These are phyloP conservation scores for Fusarium sp. DNA, from an alignment of 2,329 filamentous ascomycete species.

Conservation along the genomic window DNA sequence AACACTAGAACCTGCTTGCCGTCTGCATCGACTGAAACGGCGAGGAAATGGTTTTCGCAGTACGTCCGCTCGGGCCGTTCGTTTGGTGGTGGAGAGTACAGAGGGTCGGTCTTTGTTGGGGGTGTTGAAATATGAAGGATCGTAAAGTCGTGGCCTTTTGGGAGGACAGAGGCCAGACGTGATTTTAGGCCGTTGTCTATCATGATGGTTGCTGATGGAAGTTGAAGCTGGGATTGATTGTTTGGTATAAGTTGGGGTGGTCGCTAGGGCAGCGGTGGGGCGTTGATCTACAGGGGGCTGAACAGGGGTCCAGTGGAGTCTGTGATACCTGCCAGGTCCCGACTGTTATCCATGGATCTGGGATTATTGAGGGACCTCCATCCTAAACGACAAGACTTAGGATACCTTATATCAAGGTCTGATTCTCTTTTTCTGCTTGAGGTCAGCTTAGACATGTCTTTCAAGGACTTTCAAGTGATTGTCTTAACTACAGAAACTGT, in stretches of 20 bases:
- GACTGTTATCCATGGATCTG: not conserved
- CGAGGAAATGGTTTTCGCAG: conserved; percentile 83
- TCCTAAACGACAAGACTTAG: no score
- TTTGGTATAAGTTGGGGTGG: conserved; percentile 17
- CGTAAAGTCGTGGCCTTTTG: conserved; percentile 67
- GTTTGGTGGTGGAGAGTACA: conserved; percentile 82
- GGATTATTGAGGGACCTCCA: not conserved
- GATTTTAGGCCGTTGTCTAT: conserved; percentile 16
- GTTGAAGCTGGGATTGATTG: not conserved
- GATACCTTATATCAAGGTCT: no score
- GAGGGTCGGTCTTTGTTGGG: conserved; percentile 76
- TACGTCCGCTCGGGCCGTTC: conserved; percentile 80
- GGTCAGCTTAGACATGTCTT: no score
- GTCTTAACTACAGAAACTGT: no score
- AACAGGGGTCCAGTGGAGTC: not conserved
- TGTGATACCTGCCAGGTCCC: not conserved
- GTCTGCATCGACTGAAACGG: conserved; percentile 58
- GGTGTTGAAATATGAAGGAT: conserved; percentile 90
- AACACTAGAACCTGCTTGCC: conserved; percentile 74
- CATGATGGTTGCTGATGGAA: conserved; percentile 20
- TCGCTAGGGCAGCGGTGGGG: conserved; percentile 32
- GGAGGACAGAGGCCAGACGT: conserved; percentile 62
- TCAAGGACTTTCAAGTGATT: no score
- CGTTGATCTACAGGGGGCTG: conserved; percentile 9
- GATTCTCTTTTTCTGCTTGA: no score